Conservation (phyloP, 371 early-diverging fungal species). For the Mortierella polycephala region DNA sequence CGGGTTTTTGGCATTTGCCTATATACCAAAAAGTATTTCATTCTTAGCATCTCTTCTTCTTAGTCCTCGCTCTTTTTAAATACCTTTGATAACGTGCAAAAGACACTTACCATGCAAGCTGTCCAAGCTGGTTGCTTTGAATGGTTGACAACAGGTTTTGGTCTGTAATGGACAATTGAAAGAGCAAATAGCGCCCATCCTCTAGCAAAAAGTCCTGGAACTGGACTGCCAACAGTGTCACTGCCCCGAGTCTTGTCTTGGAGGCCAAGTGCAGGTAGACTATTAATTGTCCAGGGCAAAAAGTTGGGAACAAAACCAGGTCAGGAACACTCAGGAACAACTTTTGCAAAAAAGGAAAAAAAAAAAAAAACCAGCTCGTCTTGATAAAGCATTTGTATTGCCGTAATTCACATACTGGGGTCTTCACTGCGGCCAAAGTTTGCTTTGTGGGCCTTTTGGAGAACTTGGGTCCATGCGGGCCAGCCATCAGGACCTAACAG, state of each 20-base stretch:
- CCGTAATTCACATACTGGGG: constrained; percentile 27
- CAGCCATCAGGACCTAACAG: constrained; percentile 46
- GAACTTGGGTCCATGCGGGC: constrained; percentile 55
- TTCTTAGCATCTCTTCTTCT: background rate
- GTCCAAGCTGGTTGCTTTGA: constrained; percentile 66
- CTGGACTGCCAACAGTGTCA: constrained; percentile 48
- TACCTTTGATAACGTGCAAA: too few species aligned
- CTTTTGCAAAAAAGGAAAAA: background rate
- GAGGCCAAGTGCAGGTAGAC: constrained; percentile 52
- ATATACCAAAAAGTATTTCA: background rate
- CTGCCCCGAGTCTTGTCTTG: constrained; percentile 50
- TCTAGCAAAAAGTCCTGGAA: constrained; percentile 68
- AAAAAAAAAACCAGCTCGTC: background rate
- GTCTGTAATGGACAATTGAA: constrained; percentile 70
- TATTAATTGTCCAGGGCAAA: background rate
- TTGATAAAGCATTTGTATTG: background rate
- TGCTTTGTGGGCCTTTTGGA: constrained; percentile 39
- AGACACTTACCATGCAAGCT: constrained; percentile 62
- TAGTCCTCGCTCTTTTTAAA: too few species aligned
- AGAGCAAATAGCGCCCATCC: constrained; percentile 63
- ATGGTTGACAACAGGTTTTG: constrained; percentile 69
- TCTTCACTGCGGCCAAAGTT: constrained; percentile 53
- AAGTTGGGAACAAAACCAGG: too few species aligned
- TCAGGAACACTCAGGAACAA: background rate
- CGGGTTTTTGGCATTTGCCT: constrained; percentile 79